Conservation (phyloP, 306 rosid species). For the Prunus mira region DNA sequence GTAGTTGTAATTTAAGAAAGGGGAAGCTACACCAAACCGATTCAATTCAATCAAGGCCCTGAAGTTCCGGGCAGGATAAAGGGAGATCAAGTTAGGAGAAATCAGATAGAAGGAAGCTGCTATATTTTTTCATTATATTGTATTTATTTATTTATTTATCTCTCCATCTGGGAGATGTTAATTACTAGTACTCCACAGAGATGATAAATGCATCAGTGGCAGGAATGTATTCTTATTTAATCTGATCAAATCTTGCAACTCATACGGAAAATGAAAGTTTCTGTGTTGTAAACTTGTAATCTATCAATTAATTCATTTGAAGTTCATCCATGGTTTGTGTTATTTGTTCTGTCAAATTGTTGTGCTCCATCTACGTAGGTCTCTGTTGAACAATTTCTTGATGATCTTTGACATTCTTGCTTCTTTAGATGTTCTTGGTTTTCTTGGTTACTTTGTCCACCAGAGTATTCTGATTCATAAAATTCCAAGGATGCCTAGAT, state of each 20-base stretch:
- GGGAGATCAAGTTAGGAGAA: constrained; percentile 36
- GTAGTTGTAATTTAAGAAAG: constrained; percentile 26
- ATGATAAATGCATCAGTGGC: constrained; percentile 10
- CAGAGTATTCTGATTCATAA: background rate
- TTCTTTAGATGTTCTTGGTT: background rate
- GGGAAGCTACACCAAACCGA: constrained; percentile 24
- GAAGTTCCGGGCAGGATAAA: constrained; percentile 32
- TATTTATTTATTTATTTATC: constrained; percentile 49
- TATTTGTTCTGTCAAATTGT: background rate
- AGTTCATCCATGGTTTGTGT: background rate
- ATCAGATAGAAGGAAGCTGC: constrained; percentile 25
- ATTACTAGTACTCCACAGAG: constrained; percentile 16
- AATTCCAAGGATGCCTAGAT: background rate
- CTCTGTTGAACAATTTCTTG: background rate
- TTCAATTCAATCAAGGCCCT: constrained; percentile 43
- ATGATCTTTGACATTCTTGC: constrained; percentile 2
- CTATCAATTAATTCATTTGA: background rate
- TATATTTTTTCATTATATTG: constrained; percentile 47
- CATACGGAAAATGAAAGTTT: background rate
- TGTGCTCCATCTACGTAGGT: too few species aligned
- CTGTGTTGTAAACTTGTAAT: background rate
- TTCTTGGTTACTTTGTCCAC: background rate
- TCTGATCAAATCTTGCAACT: constrained; percentile 4
- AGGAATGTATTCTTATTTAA: constrained; percentile 7
- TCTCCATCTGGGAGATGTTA: constrained; percentile 22